phyloP scores from a whole-genome alignment of 2,329 filamentous ascomycete genomes.

The Gnomoniopsis sp. region DNA sequence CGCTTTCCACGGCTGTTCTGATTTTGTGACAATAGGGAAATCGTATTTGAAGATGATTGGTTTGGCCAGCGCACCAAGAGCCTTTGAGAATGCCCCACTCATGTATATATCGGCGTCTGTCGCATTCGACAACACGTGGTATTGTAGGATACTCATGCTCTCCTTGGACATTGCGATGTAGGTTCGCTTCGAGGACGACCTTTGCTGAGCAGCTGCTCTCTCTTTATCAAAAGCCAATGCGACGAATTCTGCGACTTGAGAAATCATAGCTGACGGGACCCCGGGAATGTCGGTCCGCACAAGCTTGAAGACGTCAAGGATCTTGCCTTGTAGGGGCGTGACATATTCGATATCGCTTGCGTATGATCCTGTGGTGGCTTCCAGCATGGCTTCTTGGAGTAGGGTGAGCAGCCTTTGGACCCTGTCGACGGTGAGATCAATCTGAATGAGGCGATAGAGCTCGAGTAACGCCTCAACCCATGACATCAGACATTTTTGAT shows the following conservation, averaged over 20 bases:
- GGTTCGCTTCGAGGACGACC: conserved; percentile 58
- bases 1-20: conserved; percentile 71
- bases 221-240: conserved; percentile 61
- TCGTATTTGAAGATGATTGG: conserved; percentile 78
- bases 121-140: conserved; percentile 56
- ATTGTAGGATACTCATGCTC: conserved; percentile 68
- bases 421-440: conserved; percentile 57
- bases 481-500: conserved; percentile 80
- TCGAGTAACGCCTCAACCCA: conserved; percentile 75
- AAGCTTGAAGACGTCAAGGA: conserved; percentile 64
- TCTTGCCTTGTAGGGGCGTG: conserved; percentile 68
- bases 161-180: conserved; percentile 88
- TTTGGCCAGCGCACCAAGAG: conserved; percentile 63
- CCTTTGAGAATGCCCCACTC: conserved; percentile 62
- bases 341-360: conserved; percentile 69
- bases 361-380: conserved; percentile 65
- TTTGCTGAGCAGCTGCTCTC: conserved; percentile 24
- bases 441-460: conserved; percentile 71
- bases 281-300: conserved; percentile 64
- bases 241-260: conserved; percentile 67
- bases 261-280: conserved; percentile 65
- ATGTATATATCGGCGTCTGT: conserved; percentile 65
- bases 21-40: conserved; percentile 69
- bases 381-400: conserved; percentile 66
- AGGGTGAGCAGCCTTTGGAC: conserved; percentile 68